A percentile compares a stretch with the other conserved stretches of the same genome.
Evolutionary conservation across 1,284 basidiomycete species (phyloP).

Genomic region (Apiotrichum domesticum): DNA sequence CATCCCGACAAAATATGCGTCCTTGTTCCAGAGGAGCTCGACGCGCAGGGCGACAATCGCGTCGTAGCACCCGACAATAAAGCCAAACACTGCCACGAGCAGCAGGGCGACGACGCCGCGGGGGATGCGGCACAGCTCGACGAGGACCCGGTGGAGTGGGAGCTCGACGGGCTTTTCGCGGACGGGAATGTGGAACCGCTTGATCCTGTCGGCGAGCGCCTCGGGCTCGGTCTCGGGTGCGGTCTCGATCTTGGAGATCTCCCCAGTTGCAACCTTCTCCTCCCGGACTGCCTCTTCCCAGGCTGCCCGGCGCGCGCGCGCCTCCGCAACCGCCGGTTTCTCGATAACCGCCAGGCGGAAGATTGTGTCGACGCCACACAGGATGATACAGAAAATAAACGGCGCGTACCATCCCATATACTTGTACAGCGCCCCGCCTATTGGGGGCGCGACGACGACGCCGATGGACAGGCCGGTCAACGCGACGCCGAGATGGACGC

Average conservation of each 20-base stretch:
- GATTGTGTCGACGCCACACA: slow-evolving; percentile 58
- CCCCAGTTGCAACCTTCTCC: background rate
- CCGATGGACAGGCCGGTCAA: slow-evolving; percentile 65
- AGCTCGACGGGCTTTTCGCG: slow-evolving; percentile 24
- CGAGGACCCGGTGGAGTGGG: slow-evolving; percentile 48
- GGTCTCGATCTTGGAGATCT: too few relatives aligned
- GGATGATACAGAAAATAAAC: slow-evolving; percentile 62
- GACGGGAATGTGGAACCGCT: background rate
- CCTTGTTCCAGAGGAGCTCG: slow-evolving; percentile 57
- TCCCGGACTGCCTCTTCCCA: background rate
- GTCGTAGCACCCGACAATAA: slow-evolving; percentile 31
- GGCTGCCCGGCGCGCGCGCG: background rate
- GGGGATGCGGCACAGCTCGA: slow-evolving; percentile 52
- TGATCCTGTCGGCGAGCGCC: background rate
- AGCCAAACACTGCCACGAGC: slow-evolving; percentile 58
- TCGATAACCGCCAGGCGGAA: slow-evolving; percentile 51
- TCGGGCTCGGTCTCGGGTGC: too few relatives aligned
- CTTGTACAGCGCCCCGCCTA: slow-evolving; percentile 62
- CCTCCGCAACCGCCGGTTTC: slow-evolving; percentile 12
- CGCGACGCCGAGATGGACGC: slow-evolving; percentile 65
- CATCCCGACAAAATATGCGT: slow-evolving; percentile 60
- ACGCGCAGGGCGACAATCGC: slow-evolving; percentile 58
- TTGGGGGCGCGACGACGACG: slow-evolving; percentile 52
- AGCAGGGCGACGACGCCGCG: slow-evolving; percentile 56
- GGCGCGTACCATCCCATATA: slow-evolving; percentile 66